A percentile compares a stretch with the other conserved stretches of the same genome.
Evolutionary conservation across 495 filamentous ascomycete species (phyloP).

Genomic region (Tetracladium marchalianum): DNA sequence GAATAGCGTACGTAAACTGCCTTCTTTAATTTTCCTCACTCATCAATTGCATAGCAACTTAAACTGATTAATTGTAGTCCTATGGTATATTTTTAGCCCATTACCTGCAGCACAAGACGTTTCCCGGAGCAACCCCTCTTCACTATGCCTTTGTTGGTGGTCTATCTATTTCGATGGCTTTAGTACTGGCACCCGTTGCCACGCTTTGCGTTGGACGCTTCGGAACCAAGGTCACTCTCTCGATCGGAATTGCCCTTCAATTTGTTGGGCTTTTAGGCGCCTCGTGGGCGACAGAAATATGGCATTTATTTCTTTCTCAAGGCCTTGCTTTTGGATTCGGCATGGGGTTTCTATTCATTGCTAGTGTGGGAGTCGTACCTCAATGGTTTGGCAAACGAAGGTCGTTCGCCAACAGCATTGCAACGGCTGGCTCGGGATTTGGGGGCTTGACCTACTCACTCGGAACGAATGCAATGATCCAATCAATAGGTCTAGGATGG

Average conservation of each 20-base stretch:
- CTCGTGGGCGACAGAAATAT: slow-evolving; percentile 47
- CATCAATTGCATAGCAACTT: not conserved
- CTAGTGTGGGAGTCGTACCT: slow-evolving; percentile 51
- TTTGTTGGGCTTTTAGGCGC: slow-evolving; percentile 44
- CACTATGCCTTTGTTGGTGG: slow-evolving; percentile 61
- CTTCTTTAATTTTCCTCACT: not conserved
- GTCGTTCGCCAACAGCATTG: slow-evolving; percentile 57
- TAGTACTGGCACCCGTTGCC: slow-evolving; percentile 49
- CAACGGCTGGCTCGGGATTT: slow-evolving; percentile 53
- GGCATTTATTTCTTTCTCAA: slow-evolving; percentile 61
- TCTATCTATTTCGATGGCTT: slow-evolving; percentile 49
- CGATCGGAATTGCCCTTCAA: slow-evolving; percentile 44
- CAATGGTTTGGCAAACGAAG: slow-evolving; percentile 62
- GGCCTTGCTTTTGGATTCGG: slow-evolving; percentile 63
- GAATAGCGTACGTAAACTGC: slow-evolving; percentile 16
- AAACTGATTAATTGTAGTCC: slow-evolving; percentile 23
- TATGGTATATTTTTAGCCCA: slow-evolving; percentile 57
- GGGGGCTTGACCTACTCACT: slow-evolving; percentile 51
- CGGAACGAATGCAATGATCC: slow-evolving; percentile 42
- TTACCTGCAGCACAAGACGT: slow-evolving; percentile 45
- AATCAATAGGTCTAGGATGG: slow-evolving; percentile 41
- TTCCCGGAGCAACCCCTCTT: slow-evolving; percentile 45
- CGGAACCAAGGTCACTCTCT: slow-evolving; percentile 42
- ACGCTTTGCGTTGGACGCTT: slow-evolving; percentile 37
- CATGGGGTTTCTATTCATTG: slow-evolving; percentile 64